A percentile compares a stretch with the other conserved stretches of the same genome.
Evolutionary conservation across 495 filamentous ascomycete species (phyloP).

Genomic region (Chaetomidium leptoderma): DNA sequence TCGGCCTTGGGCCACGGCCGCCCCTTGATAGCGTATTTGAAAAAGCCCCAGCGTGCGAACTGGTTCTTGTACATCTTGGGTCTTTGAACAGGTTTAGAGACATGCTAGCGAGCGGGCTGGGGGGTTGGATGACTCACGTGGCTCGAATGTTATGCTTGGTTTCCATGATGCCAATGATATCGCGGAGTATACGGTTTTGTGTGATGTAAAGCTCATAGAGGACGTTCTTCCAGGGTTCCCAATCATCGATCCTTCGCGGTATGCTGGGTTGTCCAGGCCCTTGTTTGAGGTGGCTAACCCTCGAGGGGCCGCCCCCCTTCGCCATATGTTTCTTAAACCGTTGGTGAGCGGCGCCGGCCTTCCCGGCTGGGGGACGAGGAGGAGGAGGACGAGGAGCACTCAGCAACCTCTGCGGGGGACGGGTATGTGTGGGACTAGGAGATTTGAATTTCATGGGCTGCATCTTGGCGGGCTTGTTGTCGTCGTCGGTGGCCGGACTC

Average conservation of each 20-base stretch:
- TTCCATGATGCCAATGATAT: conserved; percentile 34
- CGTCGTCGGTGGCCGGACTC: conserved; percentile 17
- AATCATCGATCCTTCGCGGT: conserved; percentile 28
- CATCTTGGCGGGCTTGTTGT: neutral
- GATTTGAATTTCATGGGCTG: conserved; percentile 10
- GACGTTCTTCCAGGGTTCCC: conserved; percentile 32
- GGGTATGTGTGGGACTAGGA: too few species aligned
- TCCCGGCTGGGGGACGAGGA: neutral
- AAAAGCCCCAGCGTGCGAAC: conserved; percentile 31
- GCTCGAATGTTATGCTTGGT: conserved; percentile 26
- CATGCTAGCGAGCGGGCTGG: neutral
- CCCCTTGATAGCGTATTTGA: conserved; percentile 32
- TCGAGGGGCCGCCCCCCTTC: conserved; percentile 3
- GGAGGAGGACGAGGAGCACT: too few species aligned
- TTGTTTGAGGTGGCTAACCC: conserved; percentile 2
- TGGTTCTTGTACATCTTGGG: conserved; percentile 39
- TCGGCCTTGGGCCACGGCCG: conserved; percentile 16
- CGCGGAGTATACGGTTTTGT: conserved; percentile 30
- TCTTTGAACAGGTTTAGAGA: conserved; percentile 7
- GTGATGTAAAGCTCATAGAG: conserved; percentile 34
- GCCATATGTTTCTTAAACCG: conserved; percentile 6
- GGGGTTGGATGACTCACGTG: conserved; percentile 24
- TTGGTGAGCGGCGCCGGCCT: neutral
- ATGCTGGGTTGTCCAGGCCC: conserved; percentile 15
- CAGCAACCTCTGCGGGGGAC: neutral